These are phyloP conservation scores for Picea glauca DNA, from an alignment of 75 land plant species.

Conservation along the genomic window DNA sequence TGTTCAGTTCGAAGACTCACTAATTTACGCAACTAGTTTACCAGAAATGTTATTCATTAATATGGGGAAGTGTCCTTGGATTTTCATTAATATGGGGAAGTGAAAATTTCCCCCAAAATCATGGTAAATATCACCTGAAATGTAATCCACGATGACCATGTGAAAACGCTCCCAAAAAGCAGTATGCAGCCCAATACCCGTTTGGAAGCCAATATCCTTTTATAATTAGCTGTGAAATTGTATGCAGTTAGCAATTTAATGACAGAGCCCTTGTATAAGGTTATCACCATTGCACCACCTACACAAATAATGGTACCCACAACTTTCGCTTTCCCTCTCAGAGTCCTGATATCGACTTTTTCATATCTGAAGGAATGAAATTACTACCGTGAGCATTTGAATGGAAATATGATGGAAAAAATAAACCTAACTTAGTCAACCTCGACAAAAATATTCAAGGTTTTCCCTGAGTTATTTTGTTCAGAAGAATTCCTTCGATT, in stretches of 20 bases:
- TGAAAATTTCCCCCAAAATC: no score
- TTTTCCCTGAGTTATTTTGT: no score
- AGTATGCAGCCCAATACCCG: background rate
- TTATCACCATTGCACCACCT: conserved; percentile 19
- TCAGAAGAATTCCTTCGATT: no score
- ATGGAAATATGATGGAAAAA: background rate
- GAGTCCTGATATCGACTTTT: conserved; percentile 12
- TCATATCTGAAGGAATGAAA: conserved; percentile 5
- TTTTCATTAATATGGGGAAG: no score
- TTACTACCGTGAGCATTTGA: background rate
- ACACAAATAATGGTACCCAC: conserved; percentile 17
- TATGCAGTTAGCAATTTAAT: background rate
- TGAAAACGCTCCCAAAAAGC: background rate
- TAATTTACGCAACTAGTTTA: no score
- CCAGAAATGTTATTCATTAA: no score
- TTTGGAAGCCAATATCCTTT: background rate
- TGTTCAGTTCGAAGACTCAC: no score
- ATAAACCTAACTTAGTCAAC: background rate
- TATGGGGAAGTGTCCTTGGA: background rate
- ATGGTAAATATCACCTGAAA: background rate
- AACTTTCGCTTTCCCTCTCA: conserved; percentile 15
- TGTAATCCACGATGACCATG: conserved; percentile 1
- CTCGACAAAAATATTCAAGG: background rate
- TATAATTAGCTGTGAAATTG: background rate
- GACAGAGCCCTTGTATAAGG: conserved; percentile 15